A percentile compares a stretch with the other conserved stretches of the same genome.
Conservation (phyloP, 2,329 filamentous ascomycete species). For the Aspergillus pseudoviridinutans region DNA sequence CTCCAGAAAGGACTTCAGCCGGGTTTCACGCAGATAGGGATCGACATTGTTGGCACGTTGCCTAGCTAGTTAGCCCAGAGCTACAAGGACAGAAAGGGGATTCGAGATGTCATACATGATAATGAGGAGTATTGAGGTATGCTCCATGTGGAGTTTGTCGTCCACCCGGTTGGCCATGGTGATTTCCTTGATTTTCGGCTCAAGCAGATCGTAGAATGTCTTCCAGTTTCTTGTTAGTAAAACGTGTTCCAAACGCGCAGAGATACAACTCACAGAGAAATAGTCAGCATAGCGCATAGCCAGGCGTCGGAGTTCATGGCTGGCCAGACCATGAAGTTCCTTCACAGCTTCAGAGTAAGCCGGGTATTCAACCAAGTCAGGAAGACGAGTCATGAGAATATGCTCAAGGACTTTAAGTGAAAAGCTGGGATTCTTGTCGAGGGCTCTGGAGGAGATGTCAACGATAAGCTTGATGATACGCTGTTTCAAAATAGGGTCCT, state of each 20-base stretch:
- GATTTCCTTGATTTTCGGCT: slow-evolving; percentile 72
- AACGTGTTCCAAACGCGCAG: not conserved
- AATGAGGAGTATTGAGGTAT: slow-evolving; percentile 87
- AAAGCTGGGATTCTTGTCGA: slow-evolving; percentile 73
- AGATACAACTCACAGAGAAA: slow-evolving; percentile 57
- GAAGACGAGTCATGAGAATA: slow-evolving; percentile 78
- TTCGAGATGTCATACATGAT: slow-evolving; percentile 60
- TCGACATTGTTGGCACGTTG: slow-evolving; percentile 79
- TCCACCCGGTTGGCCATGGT: slow-evolving; percentile 71
- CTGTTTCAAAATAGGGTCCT: slow-evolving; percentile 80
- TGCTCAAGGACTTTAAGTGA: slow-evolving; percentile 89
- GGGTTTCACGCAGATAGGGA: slow-evolving; percentile 63
- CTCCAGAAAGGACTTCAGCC: slow-evolving; percentile 73
- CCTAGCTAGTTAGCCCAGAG: slow-evolving; percentile 39
- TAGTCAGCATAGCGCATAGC: slow-evolving; percentile 90
- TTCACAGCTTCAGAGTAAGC: slow-evolving; percentile 85
- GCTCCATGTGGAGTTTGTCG: slow-evolving; percentile 78
- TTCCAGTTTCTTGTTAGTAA: slow-evolving; percentile 32
- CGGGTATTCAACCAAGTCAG: slow-evolving; percentile 64
- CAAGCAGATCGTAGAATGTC: slow-evolving; percentile 83
- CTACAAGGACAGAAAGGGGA: slow-evolving; percentile 1
- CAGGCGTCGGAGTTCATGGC: slow-evolving; percentile 81
- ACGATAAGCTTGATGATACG: slow-evolving; percentile 77
- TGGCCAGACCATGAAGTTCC: slow-evolving; percentile 78
- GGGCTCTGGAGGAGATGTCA: slow-evolving; percentile 74